Base-by-base conservation (phyloP, 768 basidiomycete genomes). In the Albatrellus ellisii region DNA sequence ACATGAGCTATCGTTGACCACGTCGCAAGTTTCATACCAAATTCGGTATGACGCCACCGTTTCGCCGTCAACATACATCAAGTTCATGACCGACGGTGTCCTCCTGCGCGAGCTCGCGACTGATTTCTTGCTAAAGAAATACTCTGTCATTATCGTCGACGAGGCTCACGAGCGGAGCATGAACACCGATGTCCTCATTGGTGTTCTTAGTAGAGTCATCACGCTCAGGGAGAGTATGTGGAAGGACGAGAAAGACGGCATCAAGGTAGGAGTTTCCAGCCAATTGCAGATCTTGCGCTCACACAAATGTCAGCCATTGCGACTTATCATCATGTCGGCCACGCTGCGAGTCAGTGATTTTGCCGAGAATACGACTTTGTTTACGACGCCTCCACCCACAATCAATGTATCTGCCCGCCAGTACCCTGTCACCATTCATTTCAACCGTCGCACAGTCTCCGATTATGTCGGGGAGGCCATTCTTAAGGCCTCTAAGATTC, bases 61-160 rank as follows among this genome's bases (percentile, higher is more conserved):
- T 0, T 90, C 90, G 3, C 70, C 88, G 1, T 69, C 75, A 17
- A 99, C 95, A 1, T 79, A 79, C 6, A 91, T 99, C 67, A 97
- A 98, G 59, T 99, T 98, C 67, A 97, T 98, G 92, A 99, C 95
- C 5, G 95, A 99, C 53, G 95, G 95, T 64, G 90, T 99, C 21
- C 65, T 99, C 26, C 66, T 99, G 12, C 79, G 95, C 42, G 95
- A 99, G 59, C 67, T 98, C 17, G 82, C 89, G 0, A 75, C 75
- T 10, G 92, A 99, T 56, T 95, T 99, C 59, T 59, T 97, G n/a
- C 68, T 99, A n/a, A 75, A 66, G 33, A 87, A 81, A 59, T 99
- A 99, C 58, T 90, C 87, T 5, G 82, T 95, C 21, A 79, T 99
- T 47, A 81, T 98, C 45, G 86, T 99, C 43, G 95, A 99, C 48